Conservation (phyloP, 352 stramenopile species). For the Thraustochytrium striatum region DNA sequence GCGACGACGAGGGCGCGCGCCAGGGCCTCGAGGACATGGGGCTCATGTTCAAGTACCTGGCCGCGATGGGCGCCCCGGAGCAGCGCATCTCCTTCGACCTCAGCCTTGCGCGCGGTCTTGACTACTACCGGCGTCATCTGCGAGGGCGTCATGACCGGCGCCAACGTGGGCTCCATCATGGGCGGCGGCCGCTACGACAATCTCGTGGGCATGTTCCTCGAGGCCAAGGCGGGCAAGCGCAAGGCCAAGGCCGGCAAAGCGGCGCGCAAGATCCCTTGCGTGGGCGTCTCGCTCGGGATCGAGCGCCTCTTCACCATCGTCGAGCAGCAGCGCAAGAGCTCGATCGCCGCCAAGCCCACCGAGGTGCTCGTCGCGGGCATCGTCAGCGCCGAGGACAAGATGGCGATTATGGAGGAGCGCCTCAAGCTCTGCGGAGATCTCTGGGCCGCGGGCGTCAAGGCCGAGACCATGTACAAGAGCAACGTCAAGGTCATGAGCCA, state of each 20-base stretch:
- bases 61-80: conserved; percentile 87
- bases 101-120: conserved; percentile 89
- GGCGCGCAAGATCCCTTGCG: conserved; percentile 82
- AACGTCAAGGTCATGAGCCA: conserved; percentile 97
- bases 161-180: conserved; percentile 92
- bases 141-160: conserved; percentile 87
- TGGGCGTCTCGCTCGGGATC: conserved; percentile 96
- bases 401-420: conserved; percentile 48
- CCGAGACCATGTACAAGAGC: conserved; percentile 89
- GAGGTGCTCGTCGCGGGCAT: conserved; percentile 44
- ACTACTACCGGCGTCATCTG: conserved; percentile 99
- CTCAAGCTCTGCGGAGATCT: conserved; percentile 70
- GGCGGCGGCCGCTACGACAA: conserved; percentile 96
- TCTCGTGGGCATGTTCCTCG: conserved; percentile 77
- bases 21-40: conserved; percentile 83
- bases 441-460: conserved; percentile 76
- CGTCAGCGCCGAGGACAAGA: conserved; percentile 34
- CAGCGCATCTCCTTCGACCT: conserved; percentile 90
- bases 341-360: neutral
- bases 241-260: too few species aligned
- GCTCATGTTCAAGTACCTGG: conserved; percentile 93
- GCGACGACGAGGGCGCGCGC: conserved; percentile 71
- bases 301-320: conserved; percentile 98
- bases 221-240: conserved; percentile 41
- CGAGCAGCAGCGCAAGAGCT: conserved; percentile 69